Evolutionary conservation across 495 filamentous ascomycete species (phyloP), one percentile per base, ranked within the genome.

Genomic region (Trichoderma orchidacearum): DNA sequence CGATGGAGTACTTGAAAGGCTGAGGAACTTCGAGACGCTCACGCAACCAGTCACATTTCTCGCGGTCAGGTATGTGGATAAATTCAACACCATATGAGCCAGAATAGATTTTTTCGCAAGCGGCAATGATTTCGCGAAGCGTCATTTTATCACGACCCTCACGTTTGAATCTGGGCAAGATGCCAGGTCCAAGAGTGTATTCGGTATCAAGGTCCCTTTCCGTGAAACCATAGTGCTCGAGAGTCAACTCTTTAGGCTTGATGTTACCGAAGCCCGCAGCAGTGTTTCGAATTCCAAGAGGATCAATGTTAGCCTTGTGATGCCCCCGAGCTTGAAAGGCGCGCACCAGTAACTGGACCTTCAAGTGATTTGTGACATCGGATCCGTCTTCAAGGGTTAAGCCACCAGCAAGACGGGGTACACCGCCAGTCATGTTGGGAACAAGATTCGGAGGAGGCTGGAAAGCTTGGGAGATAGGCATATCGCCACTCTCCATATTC

Each of bases 271-370:
- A 94, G 53, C 86, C 84, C 70, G 90, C 84, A 45, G 85, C 84
- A 61, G 92, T 82, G 55, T 84, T 85, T 62, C 93, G 83, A 63
- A 98, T 98, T 55, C 91, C 90, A 18, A 98, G 83, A 55, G 93
- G 93, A 67, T 98, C 93, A 60, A 95, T 96, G 67, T 89, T 89
- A 57, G 93, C 91, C 77, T 95, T 96, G 81, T 96, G 90, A 72
- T 98, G 93, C 58, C 93, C 93, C 64, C 93, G 87, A 59, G 95
- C 90, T 76, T 98, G 93, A 76, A 96, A 98, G 53, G 94, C 93
- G 64, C 93, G 89, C 45, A 95, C 89, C 30, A 98, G 78, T 21
- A 98, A 80, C 75, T 98, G 93, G 38, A 97, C 94, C 77, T 98
- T 98, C 75, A 98, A 79, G 76, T 97, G 93, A 68, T 95, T 95